Percentiles rank a stretch among this genome's conserved stretches.
These are phyloP conservation scores for Pseudohalonectria lignicola DNA, from an alignment of 2,329 filamentous ascomycete genomes.

Conservation along the genomic window DNA sequence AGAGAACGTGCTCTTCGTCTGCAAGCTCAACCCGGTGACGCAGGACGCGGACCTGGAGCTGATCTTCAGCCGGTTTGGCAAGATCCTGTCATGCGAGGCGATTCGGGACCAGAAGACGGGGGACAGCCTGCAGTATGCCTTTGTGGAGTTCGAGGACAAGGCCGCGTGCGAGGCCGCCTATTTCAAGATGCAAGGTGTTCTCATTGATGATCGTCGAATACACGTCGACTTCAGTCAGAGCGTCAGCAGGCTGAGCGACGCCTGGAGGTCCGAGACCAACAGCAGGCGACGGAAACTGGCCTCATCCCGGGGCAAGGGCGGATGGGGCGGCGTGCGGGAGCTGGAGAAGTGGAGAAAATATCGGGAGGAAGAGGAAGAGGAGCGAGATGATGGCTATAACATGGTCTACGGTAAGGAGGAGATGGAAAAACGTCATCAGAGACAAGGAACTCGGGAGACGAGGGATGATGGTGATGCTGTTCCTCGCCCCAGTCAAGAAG, in stretches of 20 bases:
- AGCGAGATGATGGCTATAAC: conserved; percentile 40
- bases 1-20: conserved; percentile 95
- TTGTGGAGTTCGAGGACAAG: conserved; percentile 93
- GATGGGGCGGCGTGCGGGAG: conserved; percentile 82
- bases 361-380: conserved; percentile 47
- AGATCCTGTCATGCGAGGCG: conserved; percentile 89
- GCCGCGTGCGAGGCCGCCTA: conserved; percentile 89
- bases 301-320: conserved; percentile 43
- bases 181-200: conserved; percentile 95
- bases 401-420: conserved; percentile 76
- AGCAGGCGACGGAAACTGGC: conserved; percentile 53
- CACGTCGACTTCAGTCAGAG: conserved; percentile 98
- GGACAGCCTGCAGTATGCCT: conserved; percentile 93
- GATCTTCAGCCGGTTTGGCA: conserved; percentile 94
- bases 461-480: too few relatives aligned
- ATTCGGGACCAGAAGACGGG: conserved; percentile 90
- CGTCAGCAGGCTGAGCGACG: conserved; percentile 75
- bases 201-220: conserved; percentile 95
- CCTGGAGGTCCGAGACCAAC: conserved; percentile 80
- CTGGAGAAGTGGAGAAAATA: conserved; percentile 91
- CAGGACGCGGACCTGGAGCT: conserved; percentile 88
- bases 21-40: conserved; percentile 95
- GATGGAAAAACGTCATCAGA: conserved; percentile 39
- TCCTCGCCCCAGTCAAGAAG: too few relatives aligned
- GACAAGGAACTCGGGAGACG: conserved; percentile 11